These are phyloP conservation scores for Lipomyces orientalis DNA, from an alignment of 805 yeast species.

Conservation along the genomic window DNA sequence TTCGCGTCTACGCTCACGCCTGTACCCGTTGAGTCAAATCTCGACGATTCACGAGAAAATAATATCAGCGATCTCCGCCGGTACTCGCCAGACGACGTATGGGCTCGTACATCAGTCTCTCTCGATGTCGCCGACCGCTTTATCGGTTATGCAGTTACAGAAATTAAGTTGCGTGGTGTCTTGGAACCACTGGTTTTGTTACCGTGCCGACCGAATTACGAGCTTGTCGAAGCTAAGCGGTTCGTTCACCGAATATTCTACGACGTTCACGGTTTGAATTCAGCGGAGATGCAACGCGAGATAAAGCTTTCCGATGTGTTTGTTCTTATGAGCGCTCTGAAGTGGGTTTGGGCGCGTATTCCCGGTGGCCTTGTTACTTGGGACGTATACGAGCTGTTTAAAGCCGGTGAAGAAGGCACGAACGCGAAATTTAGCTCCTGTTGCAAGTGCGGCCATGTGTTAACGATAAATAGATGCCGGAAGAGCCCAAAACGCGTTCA, in stretches of 20 bases:
- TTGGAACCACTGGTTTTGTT: conserved; percentile 75
- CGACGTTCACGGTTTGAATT: conserved; percentile 49
- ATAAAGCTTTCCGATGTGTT: conserved; percentile 65
- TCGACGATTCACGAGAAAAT: background rate
- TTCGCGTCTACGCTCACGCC: background rate
- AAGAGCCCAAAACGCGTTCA: conserved; percentile 75
- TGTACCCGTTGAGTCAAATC: background rate
- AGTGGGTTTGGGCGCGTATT: conserved; percentile 85
- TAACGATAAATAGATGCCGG: conserved; percentile 54
- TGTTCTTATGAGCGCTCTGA: conserved; percentile 67
- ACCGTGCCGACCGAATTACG: conserved; percentile 75
- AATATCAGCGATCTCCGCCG: background rate
- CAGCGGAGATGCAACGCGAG: conserved; percentile 52
- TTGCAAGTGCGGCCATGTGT: background rate
- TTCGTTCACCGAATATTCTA: conserved; percentile 67
- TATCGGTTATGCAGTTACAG: conserved; percentile 73
- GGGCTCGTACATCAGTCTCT: conserved; percentile 18
- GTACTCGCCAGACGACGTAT: conserved; percentile 6
- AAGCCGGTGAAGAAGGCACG: conserved; percentile 55
- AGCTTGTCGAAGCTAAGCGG: conserved; percentile 56
- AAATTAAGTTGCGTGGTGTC: conserved; percentile 70
- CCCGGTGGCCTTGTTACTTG: conserved; percentile 82
- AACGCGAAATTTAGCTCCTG: background rate
- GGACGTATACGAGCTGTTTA: conserved; percentile 78
- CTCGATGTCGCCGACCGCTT: conserved; percentile 58